Base-by-base conservation (phyloP, 2,329 filamentous ascomycete genomes). In the Pyricularia sp. region DNA sequence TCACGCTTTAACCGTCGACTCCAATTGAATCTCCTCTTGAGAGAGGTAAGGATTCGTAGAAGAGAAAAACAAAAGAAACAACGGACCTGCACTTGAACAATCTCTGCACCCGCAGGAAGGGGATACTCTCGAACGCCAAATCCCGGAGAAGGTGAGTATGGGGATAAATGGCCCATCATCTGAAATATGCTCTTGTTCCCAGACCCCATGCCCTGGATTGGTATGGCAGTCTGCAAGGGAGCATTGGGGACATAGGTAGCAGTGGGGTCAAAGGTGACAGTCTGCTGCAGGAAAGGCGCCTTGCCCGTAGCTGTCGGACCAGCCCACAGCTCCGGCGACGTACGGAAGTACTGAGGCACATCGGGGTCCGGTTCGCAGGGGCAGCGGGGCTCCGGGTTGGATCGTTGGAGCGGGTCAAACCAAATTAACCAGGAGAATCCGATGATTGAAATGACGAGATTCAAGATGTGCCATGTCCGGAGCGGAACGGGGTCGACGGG, bases 71-170 rank as follows among this genome's bases (percentile, higher is more conserved):
- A 33, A 33, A 33, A 31, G 55, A n/a, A 26, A 11, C 17, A 20
- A 69, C 76, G 65, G 68, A 80, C 79, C 70, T 86, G 85, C 25
- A 93, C 80, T 79, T 92, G 89, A 31, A 88, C 81, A 66, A 93
- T 90, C 69, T 90, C 87, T 0, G 90, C 85, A 14, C 87, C 90
- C 7, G 81, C 76, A 0, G 90, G 91, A 20, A 92, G 77, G 3
- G 90, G 82, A 73, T 90, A 91, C 77, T 94, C 91, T 20, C 90
- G 81, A 0, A 92, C 89, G 2, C 91, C 91, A 71, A 93, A 93
- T 0, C 91, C 91, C 0, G 89, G 86, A 69, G 89, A 88, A 0
- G 90, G 88, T 70, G 86, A 86, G 77, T 93, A 93, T 3, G 90
- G 90, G 58, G 87, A 88, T 33, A 93, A 77, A 71, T 88, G 85